A percentile compares a stretch with the other conserved stretches of the same genome.
phyloP scores from a whole-genome alignment of 78 protist species.

The Dictyostelium discoideum region dicty_2.7 NC_007089.4:266501-267000 shows the following conservation, averaged over 20 bases:
- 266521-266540: not conserved
- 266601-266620: not conserved
- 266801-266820: not conserved
- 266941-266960: not conserved
- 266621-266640: not conserved
- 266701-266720: not conserved
- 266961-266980: not conserved
- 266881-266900: not conserved
- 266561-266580: too few relatives aligned
- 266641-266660: not conserved
- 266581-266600: not conserved
- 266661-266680: not conserved
- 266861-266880: not conserved
- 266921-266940: not conserved
- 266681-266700: not conserved
- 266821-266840: slow-evolving; percentile 36
- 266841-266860: not conserved
- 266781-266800: not conserved
- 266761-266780: slow-evolving; percentile 15
- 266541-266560: not conserved
- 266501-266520: not conserved
- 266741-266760: slow-evolving; percentile 7
- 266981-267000: not conserved
- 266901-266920: not conserved
- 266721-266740: not conserved